A percentile compares a stretch with the other conserved stretches of the same genome.
These are phyloP conservation scores for Austroboletus festivus DNA, from an alignment of 768 basidiomycete genomes.

Conservation along the genomic window DNA sequence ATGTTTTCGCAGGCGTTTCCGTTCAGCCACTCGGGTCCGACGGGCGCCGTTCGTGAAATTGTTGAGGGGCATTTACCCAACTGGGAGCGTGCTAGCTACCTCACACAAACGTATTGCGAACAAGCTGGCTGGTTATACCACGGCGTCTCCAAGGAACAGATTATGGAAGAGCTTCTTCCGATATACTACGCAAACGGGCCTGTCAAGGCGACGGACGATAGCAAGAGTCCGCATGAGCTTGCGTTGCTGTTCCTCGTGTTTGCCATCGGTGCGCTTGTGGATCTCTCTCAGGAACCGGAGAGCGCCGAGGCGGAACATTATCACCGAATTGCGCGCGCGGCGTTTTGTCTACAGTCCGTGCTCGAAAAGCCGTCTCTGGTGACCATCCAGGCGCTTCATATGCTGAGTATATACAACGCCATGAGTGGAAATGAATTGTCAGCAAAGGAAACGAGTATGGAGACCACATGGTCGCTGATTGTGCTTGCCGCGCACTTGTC, in stretches of 20 bases:
- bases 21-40: conserved; percentile 56
- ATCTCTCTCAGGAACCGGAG: conserved; percentile 28
- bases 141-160: conserved; percentile 44
- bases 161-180: conserved; percentile 41
- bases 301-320: conserved; percentile 56
- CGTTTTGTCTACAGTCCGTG: conserved; percentile 64
- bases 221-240: conserved; percentile 46
- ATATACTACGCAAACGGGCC: conserved; percentile 36
- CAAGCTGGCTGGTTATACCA: conserved; percentile 54
- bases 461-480: conserved; percentile 66
- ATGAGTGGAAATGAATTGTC: conserved; percentile 62
- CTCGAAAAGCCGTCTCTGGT: conserved; percentile 68
- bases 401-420: conserved; percentile 67
- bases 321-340: conserved; percentile 61
- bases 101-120: conserved; percentile 44
- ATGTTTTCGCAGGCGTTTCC: conserved; percentile 63
- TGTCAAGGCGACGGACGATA: conserved; percentile 32
- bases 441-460: conserved; percentile 63
- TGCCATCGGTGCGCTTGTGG: conserved; percentile 51
- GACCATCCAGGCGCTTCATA: conserved; percentile 66
- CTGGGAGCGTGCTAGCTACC: conserved; percentile 44
- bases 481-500: conserved; percentile 64
- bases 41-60: conserved; percentile 44
- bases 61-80: conserved; percentile 55
- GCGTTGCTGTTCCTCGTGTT: conserved; percentile 49